Evolutionary conservation across 805 yeast species (phyloP), one percentile per base, ranked within the genome.

Genomic region (Candida nanaspora): DNA sequence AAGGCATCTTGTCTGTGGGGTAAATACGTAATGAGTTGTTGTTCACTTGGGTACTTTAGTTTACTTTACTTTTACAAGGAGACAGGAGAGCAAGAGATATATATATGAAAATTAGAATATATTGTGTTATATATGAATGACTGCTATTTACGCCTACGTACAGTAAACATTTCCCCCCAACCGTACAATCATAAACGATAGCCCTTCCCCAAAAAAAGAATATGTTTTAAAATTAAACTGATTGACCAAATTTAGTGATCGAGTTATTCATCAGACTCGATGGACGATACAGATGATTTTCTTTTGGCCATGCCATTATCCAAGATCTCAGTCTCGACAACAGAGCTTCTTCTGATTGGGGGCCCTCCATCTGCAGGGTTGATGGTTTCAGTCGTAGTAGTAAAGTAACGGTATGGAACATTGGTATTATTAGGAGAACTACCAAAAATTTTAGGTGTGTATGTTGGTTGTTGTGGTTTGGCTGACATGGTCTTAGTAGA

Each of bases 371-470:
- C 38, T 14, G 14, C 3, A n/a, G 23, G 7, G 23, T 11, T 25
- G 14, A 25, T 4, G 20, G 7, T 19, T n/a, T 26, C 27, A n/a
- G 8, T 20, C 9, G 26, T 32, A 26, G 38, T 20, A 13, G 16
- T 16, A 41, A 46, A 59, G 38, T 60, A 61, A 2, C 52, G 21
- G 39, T 52, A 57, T 1, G 66, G 66, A 14, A 53, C 53, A 35
- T 61, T 61, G 9, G 41, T 44, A 29, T 56, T 42, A 38, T 61
- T 61, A 6, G 66, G 66, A 26, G 45, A 43, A 16, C 53, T 43
- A 3, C 13, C 16, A 14, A 15, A 23, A 4, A 31, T 35, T 26
- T 31, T 30, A n/a, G 21, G 15, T 2, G 6, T 16, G 10, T 29
- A n/a, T 8, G 21, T 29, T 14, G 25, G 21, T 15, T 30, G 38